Base-by-base conservation (phyloP, 2,329 filamentous ascomycete species). In the Chaetomiaceae sp. region DNA sequence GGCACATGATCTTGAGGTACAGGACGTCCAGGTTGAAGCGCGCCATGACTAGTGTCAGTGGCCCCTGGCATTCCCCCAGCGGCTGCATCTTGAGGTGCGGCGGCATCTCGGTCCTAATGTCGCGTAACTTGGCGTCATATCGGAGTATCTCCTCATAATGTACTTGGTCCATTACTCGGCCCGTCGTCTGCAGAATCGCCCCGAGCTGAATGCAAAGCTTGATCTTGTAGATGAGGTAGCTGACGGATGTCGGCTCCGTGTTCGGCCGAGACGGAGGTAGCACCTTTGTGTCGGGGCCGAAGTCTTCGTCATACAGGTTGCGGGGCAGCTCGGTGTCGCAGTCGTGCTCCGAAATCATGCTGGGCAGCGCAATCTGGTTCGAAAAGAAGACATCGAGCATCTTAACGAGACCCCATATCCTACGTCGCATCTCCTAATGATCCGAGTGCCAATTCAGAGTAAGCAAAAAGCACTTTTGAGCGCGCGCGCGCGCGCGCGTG, bases 1-100 rank as follows among this genome's bases (percentile, higher is more conserved):
- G 78, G 58, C 88, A 94, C 58, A 95, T 76, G 15, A 89, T 86
- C 67, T 95, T 95, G 53, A 94, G 82, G 61, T 89, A 95, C 5
- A 96, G 69, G 40, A 93, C 83, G 51, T 93, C 87, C 26, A 96
- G 70, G 47, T 85, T 86, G 62, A 89, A 90, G 22, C 90, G 82
- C 42, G 90, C 85, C 70, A 95, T 84, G 48, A 96, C 83, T 49
- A 93, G 77, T 20, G 88, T 86, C 63, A 93, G 81, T 15, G 94
- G 83, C 58, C 95, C 90, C 38, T 82, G 74, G 4, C 79, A 83
- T 45, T 88, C 84, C 48, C 90, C 84, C 48, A 95, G 74, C 0
- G 83, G 75, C 26, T 83, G 81, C 55, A 95, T 73, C 56, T 81
- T 83, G 26, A 97, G 72, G 63, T 95, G 86, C 3, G 87, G 84